phyloP scores from a whole-genome alignment of 225 moss, liverwort and hornwort genomes.

The Takakia lepidozioides region DNA sequence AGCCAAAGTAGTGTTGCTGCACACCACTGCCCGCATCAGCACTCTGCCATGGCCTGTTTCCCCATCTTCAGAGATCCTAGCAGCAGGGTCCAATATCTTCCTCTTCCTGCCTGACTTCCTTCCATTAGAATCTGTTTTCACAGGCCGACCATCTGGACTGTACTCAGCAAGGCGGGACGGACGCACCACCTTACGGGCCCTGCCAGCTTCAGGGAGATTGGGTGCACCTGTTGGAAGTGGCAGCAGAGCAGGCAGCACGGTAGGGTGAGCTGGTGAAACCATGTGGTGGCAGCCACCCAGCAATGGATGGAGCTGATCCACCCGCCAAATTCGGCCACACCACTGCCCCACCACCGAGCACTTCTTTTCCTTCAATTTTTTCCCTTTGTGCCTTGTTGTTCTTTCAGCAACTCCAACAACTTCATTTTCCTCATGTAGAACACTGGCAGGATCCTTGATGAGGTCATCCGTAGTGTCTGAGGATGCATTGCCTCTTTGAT shows the following conservation, averaged over 20 bases:
- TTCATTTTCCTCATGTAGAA: too few species aligned
- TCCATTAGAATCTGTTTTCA: slow-evolving; percentile 30
- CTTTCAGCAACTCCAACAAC: slow-evolving; percentile 46
- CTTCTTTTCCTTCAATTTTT: slow-evolving; percentile 58
- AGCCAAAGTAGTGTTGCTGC: neutral
- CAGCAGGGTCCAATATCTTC: slow-evolving; percentile 40
- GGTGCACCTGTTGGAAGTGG: slow-evolving; percentile 42
- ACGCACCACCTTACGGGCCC: slow-evolving; percentile 47
- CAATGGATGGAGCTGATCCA: slow-evolving; percentile 73
- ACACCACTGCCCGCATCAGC: slow-evolving; percentile 10
- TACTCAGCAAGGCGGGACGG: slow-evolving; percentile 45
- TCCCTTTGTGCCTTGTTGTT: slow-evolving; percentile 40
- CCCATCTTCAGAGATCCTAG: slow-evolving; percentile 38
- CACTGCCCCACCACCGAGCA: slow-evolving; percentile 57
- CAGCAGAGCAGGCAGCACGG: neutral
- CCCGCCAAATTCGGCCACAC: slow-evolving; percentile 86
- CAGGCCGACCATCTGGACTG: slow-evolving; percentile 50
- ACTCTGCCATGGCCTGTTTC: slow-evolving; percentile 9
- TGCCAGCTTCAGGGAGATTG: slow-evolving; percentile 28
- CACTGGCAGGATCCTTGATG: slow-evolving; percentile 42
- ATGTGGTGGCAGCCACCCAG: slow-evolving; percentile 61
- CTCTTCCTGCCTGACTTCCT: slow-evolving; percentile 48
- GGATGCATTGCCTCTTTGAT: slow-evolving; percentile 26
- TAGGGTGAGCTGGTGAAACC: slow-evolving; percentile 19
- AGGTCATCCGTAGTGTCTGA: slow-evolving; percentile 45